Evolutionary conservation across 2,329 filamentous ascomycete species (phyloP).

Genomic region (Sporothrix sp.): DNA sequence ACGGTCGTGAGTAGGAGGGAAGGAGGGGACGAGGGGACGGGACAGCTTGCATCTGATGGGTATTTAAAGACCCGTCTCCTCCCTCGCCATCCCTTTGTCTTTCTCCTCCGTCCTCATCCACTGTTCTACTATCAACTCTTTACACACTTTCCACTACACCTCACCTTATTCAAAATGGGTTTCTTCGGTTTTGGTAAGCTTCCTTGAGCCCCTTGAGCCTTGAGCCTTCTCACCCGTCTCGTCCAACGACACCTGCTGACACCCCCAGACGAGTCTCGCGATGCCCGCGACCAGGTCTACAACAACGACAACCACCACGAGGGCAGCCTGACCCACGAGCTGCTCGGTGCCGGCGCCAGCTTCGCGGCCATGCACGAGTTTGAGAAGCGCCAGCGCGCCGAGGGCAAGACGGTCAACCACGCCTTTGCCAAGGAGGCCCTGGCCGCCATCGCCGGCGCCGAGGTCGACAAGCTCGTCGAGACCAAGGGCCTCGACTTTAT

Average conservation of each 20-base stretch:
- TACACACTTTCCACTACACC: not conserved
- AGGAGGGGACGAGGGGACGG: too few relatives aligned
- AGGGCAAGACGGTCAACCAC: conserved; percentile 64
- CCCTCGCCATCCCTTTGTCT: not conserved
- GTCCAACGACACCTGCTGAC: not conserved
- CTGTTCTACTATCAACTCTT: not conserved
- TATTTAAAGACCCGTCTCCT: conserved; percentile 14
- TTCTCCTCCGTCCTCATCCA: conserved; percentile 1
- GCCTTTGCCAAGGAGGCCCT: conserved; percentile 69
- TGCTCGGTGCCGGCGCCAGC: conserved; percentile 64
- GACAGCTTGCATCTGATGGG: too few relatives aligned
- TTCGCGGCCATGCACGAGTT: conserved; percentile 75
- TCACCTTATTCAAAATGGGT: conserved; percentile 15
- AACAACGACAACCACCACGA: conserved; percentile 37
- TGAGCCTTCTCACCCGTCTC: not conserved
- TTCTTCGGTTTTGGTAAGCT: conserved; percentile 17
- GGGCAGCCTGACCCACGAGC: conserved; percentile 59
- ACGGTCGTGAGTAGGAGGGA: too few relatives aligned
- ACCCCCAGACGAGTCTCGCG: conserved; percentile 30
- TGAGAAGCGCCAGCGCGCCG: conserved; percentile 61
- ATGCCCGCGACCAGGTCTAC: conserved; percentile 36
- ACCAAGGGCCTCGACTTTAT: conserved; percentile 55
- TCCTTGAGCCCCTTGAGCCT: not conserved
- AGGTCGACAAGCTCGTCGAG: conserved; percentile 68
- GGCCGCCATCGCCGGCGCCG: conserved; percentile 60